Evolutionary conservation across 2,329 filamentous ascomycete genomes (phyloP).

Genomic region (Fusarium keratoplasticum): DNA sequence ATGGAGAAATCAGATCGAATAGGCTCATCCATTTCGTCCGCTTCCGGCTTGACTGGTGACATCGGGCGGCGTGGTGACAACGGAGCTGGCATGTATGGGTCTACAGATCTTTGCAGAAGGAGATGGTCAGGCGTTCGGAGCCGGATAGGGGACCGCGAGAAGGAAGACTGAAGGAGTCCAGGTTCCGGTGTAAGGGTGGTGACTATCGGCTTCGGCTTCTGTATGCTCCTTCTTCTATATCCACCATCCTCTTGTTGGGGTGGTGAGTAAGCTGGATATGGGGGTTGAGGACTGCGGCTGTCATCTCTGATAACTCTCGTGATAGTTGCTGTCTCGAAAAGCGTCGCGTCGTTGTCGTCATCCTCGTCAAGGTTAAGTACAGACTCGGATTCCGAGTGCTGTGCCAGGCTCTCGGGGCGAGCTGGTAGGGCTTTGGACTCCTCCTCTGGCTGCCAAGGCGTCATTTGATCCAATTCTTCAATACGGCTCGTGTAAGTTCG

Average conservation of each 20-base stretch:
- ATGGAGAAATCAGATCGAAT: slow-evolving; percentile 53
- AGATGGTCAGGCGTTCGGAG: slow-evolving; percentile 47
- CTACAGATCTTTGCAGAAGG: slow-evolving; percentile 62
- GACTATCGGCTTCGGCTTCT: slow-evolving; percentile 41
- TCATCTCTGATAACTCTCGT: slow-evolving; percentile 56
- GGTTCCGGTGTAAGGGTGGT: slow-evolving; percentile 41
- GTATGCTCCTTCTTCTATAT: slow-evolving; percentile 36
- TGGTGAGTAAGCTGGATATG: slow-evolving; percentile 36
- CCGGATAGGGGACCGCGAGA: slow-evolving; percentile 60
- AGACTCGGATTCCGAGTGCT: slow-evolving; percentile 38
- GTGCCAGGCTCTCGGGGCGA: slow-evolving; percentile 67
- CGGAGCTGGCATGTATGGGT: slow-evolving; percentile 76
- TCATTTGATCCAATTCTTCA: slow-evolving; percentile 82
- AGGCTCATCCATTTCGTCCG: slow-evolving; percentile 41
- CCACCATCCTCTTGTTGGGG: slow-evolving; percentile 38
- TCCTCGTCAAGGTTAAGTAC: slow-evolving; percentile 48
- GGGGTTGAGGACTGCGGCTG: slow-evolving; percentile 31
- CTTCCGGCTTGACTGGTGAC: slow-evolving; percentile 53
- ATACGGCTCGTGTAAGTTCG: slow-evolving; percentile 92
- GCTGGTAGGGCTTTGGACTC: slow-evolving; percentile 83
- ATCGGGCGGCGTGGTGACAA: slow-evolving; percentile 72
- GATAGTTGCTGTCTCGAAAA: slow-evolving; percentile 65
- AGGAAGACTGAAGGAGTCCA: slow-evolving; percentile 63
- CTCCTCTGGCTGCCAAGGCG: slow-evolving; percentile 60
- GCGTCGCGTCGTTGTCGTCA: slow-evolving; percentile 57